phyloP scores from a whole-genome alignment of 2,329 filamentous ascomycete species.

The Pezicula carpinea region DNA sequence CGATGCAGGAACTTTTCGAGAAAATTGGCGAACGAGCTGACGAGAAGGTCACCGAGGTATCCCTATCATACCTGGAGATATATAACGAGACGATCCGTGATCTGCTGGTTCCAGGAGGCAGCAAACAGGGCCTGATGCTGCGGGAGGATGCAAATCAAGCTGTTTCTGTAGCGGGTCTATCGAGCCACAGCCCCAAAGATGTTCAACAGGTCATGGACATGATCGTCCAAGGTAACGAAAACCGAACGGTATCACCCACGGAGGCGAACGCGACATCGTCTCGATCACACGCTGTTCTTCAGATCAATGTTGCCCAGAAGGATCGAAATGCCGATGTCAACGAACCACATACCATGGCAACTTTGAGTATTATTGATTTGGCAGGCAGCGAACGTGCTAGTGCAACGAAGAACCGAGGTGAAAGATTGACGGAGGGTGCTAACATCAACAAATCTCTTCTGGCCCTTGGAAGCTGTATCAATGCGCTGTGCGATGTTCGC shows the following conservation, averaged over 20 bases:
- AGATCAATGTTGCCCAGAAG: slow-evolving; percentile 94
- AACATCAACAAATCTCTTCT: slow-evolving; percentile 99
- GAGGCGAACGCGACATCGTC: slow-evolving; percentile 97
- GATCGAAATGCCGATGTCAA: slow-evolving; percentile 88
- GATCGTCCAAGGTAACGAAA: slow-evolving; percentile 92
- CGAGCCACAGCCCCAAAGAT: slow-evolving; percentile 84
- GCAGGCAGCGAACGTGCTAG: slow-evolving; percentile 94
- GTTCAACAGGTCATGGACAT: slow-evolving; percentile 99
- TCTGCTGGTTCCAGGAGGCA: slow-evolving; percentile 78
- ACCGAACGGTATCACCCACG: slow-evolving; percentile 91
- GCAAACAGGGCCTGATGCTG: slow-evolving; percentile 77
- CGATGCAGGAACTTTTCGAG: slow-evolving; percentile 98
- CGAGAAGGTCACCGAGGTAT: slow-evolving; percentile 85
- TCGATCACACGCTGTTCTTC: slow-evolving; percentile 91
- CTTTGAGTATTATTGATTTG: slow-evolving; percentile 94
- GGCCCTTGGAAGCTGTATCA: slow-evolving; percentile 94
- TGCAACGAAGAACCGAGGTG: slow-evolving; percentile 92
- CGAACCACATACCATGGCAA: slow-evolving; percentile 97
- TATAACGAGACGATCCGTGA: slow-evolving; percentile 99
- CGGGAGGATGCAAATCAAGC: slow-evolving; percentile 92
- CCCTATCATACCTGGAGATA: slow-evolving; percentile 93
- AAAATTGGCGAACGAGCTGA: slow-evolving; percentile 82
- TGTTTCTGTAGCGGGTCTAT: slow-evolving; percentile 85
- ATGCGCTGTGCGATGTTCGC: slow-evolving; percentile 88
- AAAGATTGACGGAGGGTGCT: slow-evolving; percentile 85